phyloP scores from a whole-genome alignment of 257 asterid genomes.

The Avicennia marina region DNA sequence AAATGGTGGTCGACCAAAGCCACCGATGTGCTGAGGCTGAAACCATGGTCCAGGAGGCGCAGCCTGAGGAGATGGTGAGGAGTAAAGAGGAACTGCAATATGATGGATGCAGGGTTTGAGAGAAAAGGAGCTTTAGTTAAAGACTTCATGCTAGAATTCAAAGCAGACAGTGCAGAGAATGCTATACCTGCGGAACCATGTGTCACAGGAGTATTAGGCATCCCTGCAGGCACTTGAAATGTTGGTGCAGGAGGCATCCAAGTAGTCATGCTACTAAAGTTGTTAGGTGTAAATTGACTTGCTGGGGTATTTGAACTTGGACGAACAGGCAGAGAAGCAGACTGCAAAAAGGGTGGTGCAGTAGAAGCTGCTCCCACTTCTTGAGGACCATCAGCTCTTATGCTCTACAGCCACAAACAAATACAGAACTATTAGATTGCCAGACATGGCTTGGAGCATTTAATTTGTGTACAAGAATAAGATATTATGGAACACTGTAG shows the following conservation, averaged over 20 bases:
- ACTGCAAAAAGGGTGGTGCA: constrained; percentile 38
- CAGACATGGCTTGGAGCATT: constrained; percentile 7
- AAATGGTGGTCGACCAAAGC: constrained; percentile 65
- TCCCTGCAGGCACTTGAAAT: constrained; percentile 52
- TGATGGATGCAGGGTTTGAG: constrained; percentile 54
- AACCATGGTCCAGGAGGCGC: constrained; percentile 77
- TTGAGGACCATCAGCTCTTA: constrained; percentile 40
- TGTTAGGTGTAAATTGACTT: constrained; percentile 36
- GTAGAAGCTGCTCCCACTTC: constrained; percentile 40
- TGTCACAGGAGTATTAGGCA: constrained; percentile 43
- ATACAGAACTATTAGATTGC: constrained; percentile 12
- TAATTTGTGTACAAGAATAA: neutral
- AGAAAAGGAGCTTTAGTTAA: constrained; percentile 40
- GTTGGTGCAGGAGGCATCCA: constrained; percentile 52
- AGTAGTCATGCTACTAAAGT: constrained; percentile 27
- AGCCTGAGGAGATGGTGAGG: constrained; percentile 48
- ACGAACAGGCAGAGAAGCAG: constrained; percentile 42
- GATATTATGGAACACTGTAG: neutral
- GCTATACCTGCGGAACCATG: constrained; percentile 64
- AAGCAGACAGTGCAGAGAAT: constrained; percentile 40
- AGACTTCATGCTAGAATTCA: constrained; percentile 31
- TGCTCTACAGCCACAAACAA: constrained; percentile 39
- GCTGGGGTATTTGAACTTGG: constrained; percentile 40
- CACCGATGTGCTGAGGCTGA: constrained; percentile 63
- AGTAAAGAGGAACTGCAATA: constrained; percentile 47